Conservation (phyloP, 2,329 filamentous ascomycete species). For the Alternaria metachromatica region DNA sequence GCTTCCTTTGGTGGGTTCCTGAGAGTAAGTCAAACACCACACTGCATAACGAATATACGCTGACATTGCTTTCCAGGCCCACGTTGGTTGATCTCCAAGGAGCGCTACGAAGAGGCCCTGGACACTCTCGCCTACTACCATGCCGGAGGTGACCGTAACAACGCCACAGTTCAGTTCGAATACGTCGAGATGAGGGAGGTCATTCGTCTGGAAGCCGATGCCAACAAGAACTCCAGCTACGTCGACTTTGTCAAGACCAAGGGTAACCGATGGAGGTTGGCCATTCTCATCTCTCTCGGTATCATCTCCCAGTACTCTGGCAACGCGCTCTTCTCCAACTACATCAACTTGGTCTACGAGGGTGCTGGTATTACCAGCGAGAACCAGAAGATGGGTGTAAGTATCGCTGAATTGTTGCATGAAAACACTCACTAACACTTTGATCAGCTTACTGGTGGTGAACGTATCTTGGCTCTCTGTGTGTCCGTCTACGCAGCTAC, state of each 20-base stretch:
- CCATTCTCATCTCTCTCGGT: conserved; percentile 68
- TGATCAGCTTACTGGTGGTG: conserved; percentile 51
- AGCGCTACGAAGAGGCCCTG: conserved; percentile 67
- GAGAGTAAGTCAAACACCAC: conserved; percentile 50
- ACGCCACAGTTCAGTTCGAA: conserved; percentile 69
- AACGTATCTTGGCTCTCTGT: conserved; percentile 64
- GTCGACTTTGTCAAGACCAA: conserved; percentile 67
- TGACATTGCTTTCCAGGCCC: conserved; percentile 11
- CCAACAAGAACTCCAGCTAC: conserved; percentile 60
- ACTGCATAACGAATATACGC: not conserved
- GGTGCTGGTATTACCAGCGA: conserved; percentile 64
- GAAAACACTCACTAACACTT: conserved; percentile 5
- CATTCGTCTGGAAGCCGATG: conserved; percentile 62
- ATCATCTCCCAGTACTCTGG: conserved; percentile 73
- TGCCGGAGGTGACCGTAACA: conserved; percentile 64
- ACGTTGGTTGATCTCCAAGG: conserved; percentile 69
- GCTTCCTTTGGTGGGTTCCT: conserved; percentile 67
- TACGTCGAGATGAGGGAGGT: conserved; percentile 71
- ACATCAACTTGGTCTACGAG: conserved; percentile 67
- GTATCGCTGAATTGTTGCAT: conserved; percentile 19
- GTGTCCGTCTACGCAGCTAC: conserved; percentile 64
- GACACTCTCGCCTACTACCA: conserved; percentile 68
- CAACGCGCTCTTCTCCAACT: conserved; percentile 71
- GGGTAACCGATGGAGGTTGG: conserved; percentile 70
- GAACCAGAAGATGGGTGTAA: conserved; percentile 48